phyloP scores from a whole-genome alignment of 352 stramenopile genomes.

The Globisporangium sylvaticum region DNA sequence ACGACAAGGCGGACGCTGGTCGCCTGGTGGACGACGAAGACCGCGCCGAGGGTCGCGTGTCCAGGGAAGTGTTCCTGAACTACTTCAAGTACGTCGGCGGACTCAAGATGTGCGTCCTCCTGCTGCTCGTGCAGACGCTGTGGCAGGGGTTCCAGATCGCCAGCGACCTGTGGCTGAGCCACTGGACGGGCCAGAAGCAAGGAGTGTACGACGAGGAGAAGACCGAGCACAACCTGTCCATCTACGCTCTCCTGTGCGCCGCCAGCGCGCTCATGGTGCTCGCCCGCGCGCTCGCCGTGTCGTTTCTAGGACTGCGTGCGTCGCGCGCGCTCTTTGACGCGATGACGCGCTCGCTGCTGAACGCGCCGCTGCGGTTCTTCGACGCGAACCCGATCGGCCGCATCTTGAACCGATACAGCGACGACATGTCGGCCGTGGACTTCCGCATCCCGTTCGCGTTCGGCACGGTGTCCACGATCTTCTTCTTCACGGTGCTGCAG shows the following conservation, averaged over 20 bases:
- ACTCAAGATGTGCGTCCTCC: conserved; percentile 13
- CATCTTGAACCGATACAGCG: conserved; percentile 85
- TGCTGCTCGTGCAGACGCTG: conserved; percentile 4
- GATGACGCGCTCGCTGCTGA: conserved; percentile 71
- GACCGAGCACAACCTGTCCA: conserved; percentile 15
- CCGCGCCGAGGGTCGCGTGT: conserved; percentile 34
- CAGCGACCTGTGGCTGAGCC: conserved; percentile 25
- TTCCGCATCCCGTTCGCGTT: conserved; percentile 31
- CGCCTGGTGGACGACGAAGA: conserved; percentile 38
- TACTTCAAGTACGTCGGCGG: conserved; percentile 41
- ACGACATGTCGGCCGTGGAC: conserved; percentile 85
- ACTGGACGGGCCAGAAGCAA: conserved; percentile 14
- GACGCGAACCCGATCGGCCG: conserved; percentile 82
- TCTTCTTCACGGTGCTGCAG: conserved; percentile 52
- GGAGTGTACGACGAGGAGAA: background rate
- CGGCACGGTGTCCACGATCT: conserved; percentile 32
- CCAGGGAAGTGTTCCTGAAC: conserved; percentile 23
- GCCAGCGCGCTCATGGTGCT: conserved; percentile 26
- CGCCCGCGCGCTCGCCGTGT: conserved; percentile 19
- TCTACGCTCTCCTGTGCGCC: conserved; percentile 22
- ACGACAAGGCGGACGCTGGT: conserved; percentile 2
- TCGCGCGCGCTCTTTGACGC: conserved; percentile 63
- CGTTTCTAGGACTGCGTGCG: conserved; percentile 20
- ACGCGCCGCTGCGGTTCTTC: conserved; percentile 85
- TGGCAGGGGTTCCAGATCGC: conserved; percentile 21